Base-by-base conservation (phyloP, 2,329 filamentous ascomycete species). In the Pezicula neosporulosa region DNA sequence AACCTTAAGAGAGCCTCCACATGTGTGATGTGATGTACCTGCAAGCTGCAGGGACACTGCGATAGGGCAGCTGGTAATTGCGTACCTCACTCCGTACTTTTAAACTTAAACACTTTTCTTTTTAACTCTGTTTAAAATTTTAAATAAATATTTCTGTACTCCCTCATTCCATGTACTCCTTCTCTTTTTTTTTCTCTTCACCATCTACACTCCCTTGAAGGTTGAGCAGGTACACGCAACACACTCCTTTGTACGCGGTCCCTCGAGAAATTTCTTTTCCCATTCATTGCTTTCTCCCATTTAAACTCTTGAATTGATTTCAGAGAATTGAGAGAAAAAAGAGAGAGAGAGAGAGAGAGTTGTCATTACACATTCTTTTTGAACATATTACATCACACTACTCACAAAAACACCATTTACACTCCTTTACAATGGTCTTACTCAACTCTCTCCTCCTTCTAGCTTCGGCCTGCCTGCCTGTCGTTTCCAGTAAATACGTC, bases 401-500 rank as follows among this genome's bases (percentile, higher is more conserved):
- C 19, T 16, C 19, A 13, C 3, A 13, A n/a, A n/a, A n/a, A n/a
- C 2, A 21, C 16, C 18, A 10, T 13, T 13, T 24, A 18, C 21
- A 8, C 27, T 24, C 42, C 27, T 44, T 44, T 12, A 44, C 21
- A n/a, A 44, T 44, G 42, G 19, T 44, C 21, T 44, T 30, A n/a
- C 42, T 44, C 42, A 44, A 28, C 18, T 44, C 42, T 28, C 42
- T 44, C n/a, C 42, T 44, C 42, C 12, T 44, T 30, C 24, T 44
- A 44, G 42, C 42, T 5, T 44, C 42, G 18, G 42, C 42, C 16
- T 44, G 42, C 15, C 42, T 44, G 2, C 42, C 48, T 16, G 52
- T 51, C 5, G 48, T 47, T 6, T 56, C 59, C 28, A 56, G 56
- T 16, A 64, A 64, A 53, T 59, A 49, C 43, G 62, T 62, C 39